Percentiles rank a stretch among this genome's conserved stretches.
These are phyloP conservation scores for Candida oleophila DNA, from an alignment of 805 yeast species.

Conservation along the genomic window DNA sequence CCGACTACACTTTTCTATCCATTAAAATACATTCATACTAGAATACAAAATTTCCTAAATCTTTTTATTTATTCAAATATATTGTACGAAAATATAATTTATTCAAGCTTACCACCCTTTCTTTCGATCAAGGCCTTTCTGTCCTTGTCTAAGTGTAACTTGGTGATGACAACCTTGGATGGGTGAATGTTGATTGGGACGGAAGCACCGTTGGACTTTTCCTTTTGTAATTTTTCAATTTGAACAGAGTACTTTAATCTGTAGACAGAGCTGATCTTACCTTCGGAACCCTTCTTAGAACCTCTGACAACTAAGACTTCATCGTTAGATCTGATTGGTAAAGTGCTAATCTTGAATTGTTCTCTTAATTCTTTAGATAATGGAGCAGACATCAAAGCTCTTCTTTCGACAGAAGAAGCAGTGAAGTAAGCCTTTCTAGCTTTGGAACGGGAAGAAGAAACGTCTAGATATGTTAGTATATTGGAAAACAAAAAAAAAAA, in stretches of 20 bases:
- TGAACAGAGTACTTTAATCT: slow-evolving; percentile 97
- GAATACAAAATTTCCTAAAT: slow-evolving; percentile 9
- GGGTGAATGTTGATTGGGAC: slow-evolving; percentile 97
- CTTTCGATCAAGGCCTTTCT: slow-evolving; percentile 96
- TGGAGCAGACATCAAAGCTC: slow-evolving; percentile 95
- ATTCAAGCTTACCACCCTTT: slow-evolving; percentile 97
- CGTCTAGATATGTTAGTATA: slow-evolving; percentile 64
- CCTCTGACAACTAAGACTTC: slow-evolving; percentile 96
- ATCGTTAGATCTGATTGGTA: slow-evolving; percentile 98
- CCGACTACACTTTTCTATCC: slow-evolving; percentile 8
- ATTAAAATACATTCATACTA: slow-evolving; percentile 17
- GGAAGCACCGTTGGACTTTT: slow-evolving; percentile 97
- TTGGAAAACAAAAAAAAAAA: background rate
- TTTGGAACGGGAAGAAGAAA: slow-evolving; percentile 98
- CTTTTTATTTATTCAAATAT: slow-evolving; percentile 9
- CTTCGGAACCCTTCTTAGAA: slow-evolving; percentile 99
- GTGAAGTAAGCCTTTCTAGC: slow-evolving; percentile 99
- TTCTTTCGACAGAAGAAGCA: slow-evolving; percentile 95
- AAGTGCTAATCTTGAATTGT: slow-evolving; percentile 91
- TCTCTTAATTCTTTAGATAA: slow-evolving; percentile 98
- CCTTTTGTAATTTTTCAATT: slow-evolving; percentile 95
- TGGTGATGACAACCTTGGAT: slow-evolving; percentile 98
- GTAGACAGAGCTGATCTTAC: slow-evolving; percentile 96
- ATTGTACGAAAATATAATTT: slow-evolving; percentile 25
- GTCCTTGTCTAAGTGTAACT: slow-evolving; percentile 97